These are phyloP conservation scores for Leishmania aethiopica DNA, from an alignment of 208 protist species.

Conservation along the genomic window DNA sequence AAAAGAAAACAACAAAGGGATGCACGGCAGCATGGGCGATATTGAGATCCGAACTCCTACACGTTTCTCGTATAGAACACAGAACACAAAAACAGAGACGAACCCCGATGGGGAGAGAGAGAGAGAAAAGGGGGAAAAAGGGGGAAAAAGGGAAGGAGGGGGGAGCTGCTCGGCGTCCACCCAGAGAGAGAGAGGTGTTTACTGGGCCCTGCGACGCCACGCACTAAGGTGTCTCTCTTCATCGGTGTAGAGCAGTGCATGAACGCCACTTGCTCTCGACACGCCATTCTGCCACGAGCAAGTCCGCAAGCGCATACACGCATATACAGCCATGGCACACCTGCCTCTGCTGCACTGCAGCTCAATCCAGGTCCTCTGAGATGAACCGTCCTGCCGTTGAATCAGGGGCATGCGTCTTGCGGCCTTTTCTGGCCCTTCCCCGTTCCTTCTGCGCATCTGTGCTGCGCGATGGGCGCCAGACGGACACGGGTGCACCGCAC, in stretches of 20 bases:
- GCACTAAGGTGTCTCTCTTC: too few relatives aligned
- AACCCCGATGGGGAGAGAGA: too few relatives aligned
- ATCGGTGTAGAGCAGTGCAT: neutral
- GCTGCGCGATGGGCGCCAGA: neutral
- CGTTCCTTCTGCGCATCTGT: neutral
- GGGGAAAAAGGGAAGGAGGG: neutral
- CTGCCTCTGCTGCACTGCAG: neutral
- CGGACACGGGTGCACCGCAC: neutral
- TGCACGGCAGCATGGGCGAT: neutral
- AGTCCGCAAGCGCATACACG: neutral
- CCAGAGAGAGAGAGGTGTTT: too few relatives aligned
- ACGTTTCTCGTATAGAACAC: too few relatives aligned
- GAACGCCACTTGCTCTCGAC: neutral
- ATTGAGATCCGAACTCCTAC: neutral
- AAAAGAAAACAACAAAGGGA: neutral
- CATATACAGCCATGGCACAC: neutral
- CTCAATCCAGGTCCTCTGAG: neutral
- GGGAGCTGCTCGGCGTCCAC: neutral
- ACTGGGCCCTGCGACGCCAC: too few relatives aligned
- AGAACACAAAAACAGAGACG: too few relatives aligned
- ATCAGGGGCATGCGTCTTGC: neutral
- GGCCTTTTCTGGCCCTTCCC: neutral
- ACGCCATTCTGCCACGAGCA: neutral
- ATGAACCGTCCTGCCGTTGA: neutral
- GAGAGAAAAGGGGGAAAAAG: neutral